Evolutionary conservation across 2,329 filamentous ascomycete genomes (phyloP), one percentile per base, ranked within the genome.

Genomic region (Didymella sp.): DNA sequence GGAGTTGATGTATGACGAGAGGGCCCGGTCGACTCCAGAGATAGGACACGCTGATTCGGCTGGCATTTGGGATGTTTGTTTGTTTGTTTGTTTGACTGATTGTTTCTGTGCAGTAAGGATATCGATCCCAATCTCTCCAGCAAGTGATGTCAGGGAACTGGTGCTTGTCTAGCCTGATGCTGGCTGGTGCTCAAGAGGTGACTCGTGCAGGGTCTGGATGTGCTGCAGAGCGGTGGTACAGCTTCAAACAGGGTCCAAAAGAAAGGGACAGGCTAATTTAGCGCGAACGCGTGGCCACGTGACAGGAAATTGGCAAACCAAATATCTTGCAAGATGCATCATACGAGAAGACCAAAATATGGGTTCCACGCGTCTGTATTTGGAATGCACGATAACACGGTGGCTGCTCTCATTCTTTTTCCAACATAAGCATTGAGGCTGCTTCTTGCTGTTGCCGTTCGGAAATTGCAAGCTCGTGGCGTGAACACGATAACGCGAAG

Each of bases 1-100:
- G 30, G 71, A 64, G 31, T 73, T 66, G 56, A 78, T 71, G 55
- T 74, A 78, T 13, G 72, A 67, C 24, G 67, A 67, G 8, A 78
- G 58, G 12, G 70, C 71, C 22, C 63, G 69, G 52, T 77, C 73
- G 27, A 77, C 71, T 49, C 74, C 71, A 24, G 74, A 63, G 17
- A 78, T 68, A 17, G 76, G 76, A 50, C 74, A 78, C n/a, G 64
- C 25, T 38, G 63, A 65, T 45, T 59, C 58, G 24, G 63, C 59
- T 51, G 68, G 66, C 69, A 71, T 71, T 47, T 51, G 8, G 13
- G 24, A 15, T 33, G 28, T 31, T 31, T 41, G 35, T 22, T 43
- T 51, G 43, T 35, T 28, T 51, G 35, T 41, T 25, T 56, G 19
- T 37, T 4, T 33, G n/a, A n/a, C n/a, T n/a, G n/a, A n/a, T n/a